Conservation (phyloP, 1,139 yeast genomes). For the Sporopachydermia cereana region DNA sequence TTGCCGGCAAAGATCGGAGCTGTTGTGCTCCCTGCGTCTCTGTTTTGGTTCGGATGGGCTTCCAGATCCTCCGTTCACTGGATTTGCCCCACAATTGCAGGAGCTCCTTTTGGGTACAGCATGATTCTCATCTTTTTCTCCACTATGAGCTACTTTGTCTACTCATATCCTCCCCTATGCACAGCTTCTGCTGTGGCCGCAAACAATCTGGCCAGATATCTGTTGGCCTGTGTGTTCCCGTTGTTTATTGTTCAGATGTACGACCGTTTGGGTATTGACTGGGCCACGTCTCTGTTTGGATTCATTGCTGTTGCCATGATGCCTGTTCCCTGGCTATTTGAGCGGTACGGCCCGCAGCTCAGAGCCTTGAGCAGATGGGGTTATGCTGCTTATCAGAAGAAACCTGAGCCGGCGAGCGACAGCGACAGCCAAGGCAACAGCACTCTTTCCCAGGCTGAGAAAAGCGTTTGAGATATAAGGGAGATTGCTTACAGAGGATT, state of each 20-base stretch:
- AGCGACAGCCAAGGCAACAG: no score
- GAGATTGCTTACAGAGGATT: no score
- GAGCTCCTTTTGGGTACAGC: conserved; percentile 68
- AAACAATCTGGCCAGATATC: conserved; percentile 57
- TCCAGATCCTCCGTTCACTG: conserved; percentile 52
- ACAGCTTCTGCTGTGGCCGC: conserved; percentile 78
- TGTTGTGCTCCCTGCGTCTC: conserved; percentile 48
- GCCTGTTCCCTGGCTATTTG: conserved; percentile 51
- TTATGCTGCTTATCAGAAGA: no score
- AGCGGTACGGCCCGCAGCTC: not conserved
- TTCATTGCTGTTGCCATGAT: conserved; percentile 60
- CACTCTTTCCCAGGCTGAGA: no score
- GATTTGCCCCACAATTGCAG: conserved; percentile 70
- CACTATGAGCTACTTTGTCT: conserved; percentile 56
- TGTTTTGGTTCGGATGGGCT: conserved; percentile 82
- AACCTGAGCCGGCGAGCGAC: no score
- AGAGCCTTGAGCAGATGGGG: not conserved
- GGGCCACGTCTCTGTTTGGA: conserved; percentile 73
- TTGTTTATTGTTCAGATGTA: conserved; percentile 71
- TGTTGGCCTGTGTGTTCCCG: conserved; percentile 52
- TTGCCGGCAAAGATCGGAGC: conserved; percentile 31
- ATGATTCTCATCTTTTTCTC: conserved; percentile 63
- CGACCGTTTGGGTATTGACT: conserved; percentile 48
- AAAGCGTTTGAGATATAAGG: no score
- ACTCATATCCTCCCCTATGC: conserved; percentile 61